Conservation (phyloP, 129 eudicot genomes). For the Centaurea solstitialis region DNA sequence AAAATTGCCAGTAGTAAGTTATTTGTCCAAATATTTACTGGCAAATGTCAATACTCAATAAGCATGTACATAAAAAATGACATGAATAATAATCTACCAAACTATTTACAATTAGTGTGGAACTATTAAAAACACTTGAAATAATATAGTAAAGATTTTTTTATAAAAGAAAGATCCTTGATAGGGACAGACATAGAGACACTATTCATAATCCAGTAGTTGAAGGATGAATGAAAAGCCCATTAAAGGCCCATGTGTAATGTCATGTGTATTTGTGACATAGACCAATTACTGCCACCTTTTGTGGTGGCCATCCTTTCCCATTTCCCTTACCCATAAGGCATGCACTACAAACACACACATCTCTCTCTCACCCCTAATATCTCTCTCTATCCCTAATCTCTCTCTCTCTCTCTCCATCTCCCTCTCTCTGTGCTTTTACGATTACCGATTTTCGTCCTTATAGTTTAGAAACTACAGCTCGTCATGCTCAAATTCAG, state of each 20-base stretch:
- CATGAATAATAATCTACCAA: not conserved
- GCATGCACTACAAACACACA: slow-evolving; percentile 24
- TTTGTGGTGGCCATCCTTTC: slow-evolving; percentile 23
- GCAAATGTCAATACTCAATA: no score
- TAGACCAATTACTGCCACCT: slow-evolving; percentile 12
- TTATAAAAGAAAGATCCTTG: no score
- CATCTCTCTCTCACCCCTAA: not conserved
- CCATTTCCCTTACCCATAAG: slow-evolving; percentile 14
- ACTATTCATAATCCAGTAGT: not conserved
- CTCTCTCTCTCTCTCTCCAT: not conserved
- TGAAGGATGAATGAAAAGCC: not conserved
- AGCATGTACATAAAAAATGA: not conserved
- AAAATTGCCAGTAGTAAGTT: no score
- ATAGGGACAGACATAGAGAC: no score
- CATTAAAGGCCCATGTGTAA: slow-evolving; percentile 1
- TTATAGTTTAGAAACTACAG: no score
- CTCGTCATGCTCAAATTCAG: no score
- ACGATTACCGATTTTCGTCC: no score
- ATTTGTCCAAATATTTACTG: no score
- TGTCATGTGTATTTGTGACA: slow-evolving; percentile 10
- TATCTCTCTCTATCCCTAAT: not conserved
- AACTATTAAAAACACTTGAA: no score
- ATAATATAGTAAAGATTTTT: not conserved
- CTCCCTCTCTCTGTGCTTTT: not conserved
- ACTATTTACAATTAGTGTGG: no score